Base-by-base conservation (phyloP, 2,329 filamentous ascomycete genomes). In the Neofusicoccum ribis region DNA sequence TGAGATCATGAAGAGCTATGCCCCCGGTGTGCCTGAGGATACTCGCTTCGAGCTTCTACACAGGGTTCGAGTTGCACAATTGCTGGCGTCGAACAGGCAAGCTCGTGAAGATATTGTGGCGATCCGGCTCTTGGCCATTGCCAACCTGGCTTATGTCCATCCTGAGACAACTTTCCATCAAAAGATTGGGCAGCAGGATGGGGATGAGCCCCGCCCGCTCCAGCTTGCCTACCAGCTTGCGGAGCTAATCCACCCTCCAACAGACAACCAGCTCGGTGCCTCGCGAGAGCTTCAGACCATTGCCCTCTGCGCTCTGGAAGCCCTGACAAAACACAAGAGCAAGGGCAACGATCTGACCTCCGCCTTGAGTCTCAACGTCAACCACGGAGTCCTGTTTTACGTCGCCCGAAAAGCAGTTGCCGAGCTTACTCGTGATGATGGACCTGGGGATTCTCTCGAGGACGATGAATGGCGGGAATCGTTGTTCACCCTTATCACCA, bases 331-430 rank as follows among this genome's bases (percentile, higher is more conserved):
- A 73, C 92, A 92, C 74, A 89, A 91, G 71, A 81, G 85, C 65
- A 93, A 92, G 73, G 86, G 89, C 36, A 82, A 88, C 39, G 95
- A 99, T 75, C 90, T 99, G 27, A 89, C 93, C 68, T 89, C 92
- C 47, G 93, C 95, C n/a, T 82, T 99, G 47, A 96, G 93, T 72
- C 92, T 96, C 63, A 97, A 94, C 70, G 94, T 98, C 43, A 98
- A 96, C 72, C 96, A 99, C 72, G 96, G 95, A 14, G 90, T 98
- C 36, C 84, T 99, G 50, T 90, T 98, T 70, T 98, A 97, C 73
- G 86, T 97, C 69, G 90, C 97, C 58, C 88, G 94, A 64, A 97
- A 96, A 77, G 91, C 93, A 9, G 91, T 98, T 65, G 89, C 90
- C 17, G 91, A 93, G 68, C 89, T 99, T 80, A 88, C 70, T 27